Evolutionary conservation across 768 basidiomycete genomes (phyloP).

Genomic region (Boletus sp.): DNA sequence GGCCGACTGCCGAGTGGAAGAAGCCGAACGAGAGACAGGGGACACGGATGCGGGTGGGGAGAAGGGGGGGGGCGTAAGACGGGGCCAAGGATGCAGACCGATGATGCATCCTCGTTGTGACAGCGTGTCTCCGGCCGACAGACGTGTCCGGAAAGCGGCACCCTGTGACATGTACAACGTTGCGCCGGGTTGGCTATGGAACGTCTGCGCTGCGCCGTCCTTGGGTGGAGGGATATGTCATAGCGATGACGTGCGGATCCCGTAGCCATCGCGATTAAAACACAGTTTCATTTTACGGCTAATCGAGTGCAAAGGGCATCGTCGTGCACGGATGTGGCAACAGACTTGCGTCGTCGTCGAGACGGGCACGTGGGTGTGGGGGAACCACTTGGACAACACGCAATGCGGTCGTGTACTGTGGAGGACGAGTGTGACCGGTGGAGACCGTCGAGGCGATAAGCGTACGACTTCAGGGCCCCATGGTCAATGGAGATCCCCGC

Average conservation of each 20-base stretch:
- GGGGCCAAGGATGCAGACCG: not conserved
- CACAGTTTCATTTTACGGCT: not conserved
- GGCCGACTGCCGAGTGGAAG: slow-evolving; percentile 4
- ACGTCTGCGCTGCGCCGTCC: too few relatives aligned
- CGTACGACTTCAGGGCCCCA: not conserved
- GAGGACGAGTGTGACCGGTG: not conserved
- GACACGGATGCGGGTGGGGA: not conserved
- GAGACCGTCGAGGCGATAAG: slow-evolving; percentile 8
- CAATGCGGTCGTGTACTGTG: not conserved
- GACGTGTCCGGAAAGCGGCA: not conserved
- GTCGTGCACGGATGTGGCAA: slow-evolving; percentile 6
- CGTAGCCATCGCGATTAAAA: slow-evolving; percentile 17
- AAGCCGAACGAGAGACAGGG: not conserved
- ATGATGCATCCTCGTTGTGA: slow-evolving; percentile 12
- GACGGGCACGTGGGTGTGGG: too few relatives aligned
- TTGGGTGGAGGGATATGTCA: too few relatives aligned
- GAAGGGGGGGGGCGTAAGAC: slow-evolving; percentile 1
- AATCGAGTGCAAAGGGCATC: not conserved
- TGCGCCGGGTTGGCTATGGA: too few relatives aligned
- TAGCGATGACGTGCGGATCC: slow-evolving; percentile 3
- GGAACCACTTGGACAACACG: too few relatives aligned
- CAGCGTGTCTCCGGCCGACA: slow-evolving; percentile 7
- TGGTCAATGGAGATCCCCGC: not conserved
- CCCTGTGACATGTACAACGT: too few relatives aligned
- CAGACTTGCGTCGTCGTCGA: slow-evolving; percentile 5